Evolutionary conservation across 805 yeast species (phyloP).

Genomic region (Tetrapisispora iriomotensis): DNA sequence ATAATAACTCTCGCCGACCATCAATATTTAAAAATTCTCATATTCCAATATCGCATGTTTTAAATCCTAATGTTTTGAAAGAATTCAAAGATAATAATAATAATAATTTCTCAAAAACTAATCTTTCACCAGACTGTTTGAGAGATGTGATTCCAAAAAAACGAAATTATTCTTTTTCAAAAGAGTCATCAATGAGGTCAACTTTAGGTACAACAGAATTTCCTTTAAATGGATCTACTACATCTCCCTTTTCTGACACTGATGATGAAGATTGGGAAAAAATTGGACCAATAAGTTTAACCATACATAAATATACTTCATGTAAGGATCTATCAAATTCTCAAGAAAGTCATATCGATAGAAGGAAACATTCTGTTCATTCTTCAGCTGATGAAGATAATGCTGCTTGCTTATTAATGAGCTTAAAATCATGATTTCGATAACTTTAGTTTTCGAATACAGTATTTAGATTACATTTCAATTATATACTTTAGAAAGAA

Average conservation of each 20-base stretch:
- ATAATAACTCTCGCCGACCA: background rate
- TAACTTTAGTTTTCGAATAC: background rate
- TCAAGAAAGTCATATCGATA: conserved; percentile 10
- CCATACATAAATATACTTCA: conserved; percentile 37
- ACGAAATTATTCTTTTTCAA: conserved; percentile 31
- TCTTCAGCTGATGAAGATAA: conserved; percentile 14
- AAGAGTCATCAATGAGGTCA: conserved; percentile 24
- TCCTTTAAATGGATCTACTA: conserved; percentile 28
- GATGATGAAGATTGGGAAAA: conserved; percentile 97
- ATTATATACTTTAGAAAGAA: background rate
- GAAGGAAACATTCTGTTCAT: too few relatives aligned
- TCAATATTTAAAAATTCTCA: background rate
- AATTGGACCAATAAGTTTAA: conserved; percentile 52
- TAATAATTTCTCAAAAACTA: conserved; percentile 7
- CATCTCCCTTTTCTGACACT: conserved; percentile 46
- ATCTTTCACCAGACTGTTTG: background rate
- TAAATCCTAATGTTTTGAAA: background rate
- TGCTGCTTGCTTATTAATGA: conserved; percentile 26
- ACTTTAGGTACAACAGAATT: conserved; percentile 28
- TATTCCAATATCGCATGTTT: background rate
- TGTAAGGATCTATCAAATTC: conserved; percentile 9
- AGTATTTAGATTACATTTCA: background rate
- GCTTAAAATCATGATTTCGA: conserved; percentile 20
- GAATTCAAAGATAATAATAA: background rate
- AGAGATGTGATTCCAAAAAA: conserved; percentile 6